A percentile compares a stretch with the other conserved stretches of the same genome.
Evolutionary conservation across 2,329 filamentous ascomycete species (phyloP).

Genomic region (Epicoccum nigrum): DNA sequence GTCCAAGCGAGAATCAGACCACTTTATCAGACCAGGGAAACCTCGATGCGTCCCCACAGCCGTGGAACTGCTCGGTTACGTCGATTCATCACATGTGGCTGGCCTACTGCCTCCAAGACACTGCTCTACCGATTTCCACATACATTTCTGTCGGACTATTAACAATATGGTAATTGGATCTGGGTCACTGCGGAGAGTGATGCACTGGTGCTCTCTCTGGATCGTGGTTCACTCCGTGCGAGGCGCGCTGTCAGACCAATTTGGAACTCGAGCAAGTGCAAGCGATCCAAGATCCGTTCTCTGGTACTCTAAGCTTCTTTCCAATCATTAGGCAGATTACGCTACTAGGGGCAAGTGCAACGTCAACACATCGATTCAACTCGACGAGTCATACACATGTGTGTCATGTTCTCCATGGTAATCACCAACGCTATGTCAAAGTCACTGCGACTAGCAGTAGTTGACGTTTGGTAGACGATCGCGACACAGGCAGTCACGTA

Average conservation of each 20-base stretch:
- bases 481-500: neutral
- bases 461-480: neutral
- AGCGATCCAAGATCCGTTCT: constrained; percentile 4
- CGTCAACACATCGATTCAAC: constrained; percentile 4
- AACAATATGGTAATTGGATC: too few species aligned
- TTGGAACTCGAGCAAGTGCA: constrained; percentile 6
- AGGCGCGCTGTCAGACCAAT: constrained; percentile 8
- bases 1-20: constrained; percentile 17
- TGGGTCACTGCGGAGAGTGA: neutral
- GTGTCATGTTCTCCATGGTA: neutral
- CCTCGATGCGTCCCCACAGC: constrained; percentile 8
- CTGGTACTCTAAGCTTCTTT: constrained; percentile 2
- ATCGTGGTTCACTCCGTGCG: constrained; percentile 3
- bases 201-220: constrained; percentile 3
- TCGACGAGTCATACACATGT: constrained; percentile 4
- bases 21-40: constrained; percentile 7
- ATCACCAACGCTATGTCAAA: neutral
- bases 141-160: too few species aligned
- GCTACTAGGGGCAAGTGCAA: constrained; percentile 6
- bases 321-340: neutral
- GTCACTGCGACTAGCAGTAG: neutral
- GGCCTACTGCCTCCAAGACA: neutral
- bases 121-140: constrained; percentile 3
- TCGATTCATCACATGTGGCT: constrained; percentile 17
- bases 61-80: constrained; percentile 17